Percentiles rank a stretch among this genome's conserved stretches.
Conservation (phyloP, 164 flowering plant species). For the Euptelea pleiosperma region DNA sequence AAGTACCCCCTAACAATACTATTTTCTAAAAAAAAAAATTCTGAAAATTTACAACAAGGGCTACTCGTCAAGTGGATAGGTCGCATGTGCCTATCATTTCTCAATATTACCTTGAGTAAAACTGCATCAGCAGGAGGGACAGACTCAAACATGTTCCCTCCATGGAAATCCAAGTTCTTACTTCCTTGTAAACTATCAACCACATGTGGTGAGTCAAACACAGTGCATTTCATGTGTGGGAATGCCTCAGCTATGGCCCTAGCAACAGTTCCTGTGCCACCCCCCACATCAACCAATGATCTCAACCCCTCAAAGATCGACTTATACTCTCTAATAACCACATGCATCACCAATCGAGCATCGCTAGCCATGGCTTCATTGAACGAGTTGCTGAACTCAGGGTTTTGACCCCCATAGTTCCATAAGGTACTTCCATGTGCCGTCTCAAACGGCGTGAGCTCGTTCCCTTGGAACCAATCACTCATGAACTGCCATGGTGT, state of each 20-base stretch:
- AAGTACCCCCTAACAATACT: too few relatives aligned
- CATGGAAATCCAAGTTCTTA: not conserved
- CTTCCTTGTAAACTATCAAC: not conserved
- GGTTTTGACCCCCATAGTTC: conserved; percentile 6
- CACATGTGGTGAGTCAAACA: conserved; percentile 5
- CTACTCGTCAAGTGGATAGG: too few relatives aligned
- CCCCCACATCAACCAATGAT: conserved; percentile 8
- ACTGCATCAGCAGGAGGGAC: conserved; percentile 11
- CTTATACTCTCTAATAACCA: conserved; percentile 20
- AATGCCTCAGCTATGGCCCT: conserved; percentile 9
- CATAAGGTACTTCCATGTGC: conserved; percentile 21
- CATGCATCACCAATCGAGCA: conserved; percentile 17
- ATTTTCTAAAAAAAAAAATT: too few relatives aligned
- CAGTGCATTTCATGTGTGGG: not conserved
- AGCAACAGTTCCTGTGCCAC: not conserved
- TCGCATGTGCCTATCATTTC: not conserved
- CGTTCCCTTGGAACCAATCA: conserved; percentile 21
- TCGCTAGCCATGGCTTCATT: conserved; percentile 48
- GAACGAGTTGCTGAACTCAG: conserved; percentile 17
- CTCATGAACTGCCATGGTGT: conserved; percentile 19
- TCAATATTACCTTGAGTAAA: conserved; percentile 10
- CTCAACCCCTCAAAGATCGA: conserved; percentile 26
- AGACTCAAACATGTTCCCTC: conserved; percentile 11
- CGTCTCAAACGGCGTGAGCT: conserved; percentile 19
- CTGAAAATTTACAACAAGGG: not conserved